phyloP scores from a whole-genome alignment of 164 flowering plant genomes.

The Stephania cephalantha region DNA sequence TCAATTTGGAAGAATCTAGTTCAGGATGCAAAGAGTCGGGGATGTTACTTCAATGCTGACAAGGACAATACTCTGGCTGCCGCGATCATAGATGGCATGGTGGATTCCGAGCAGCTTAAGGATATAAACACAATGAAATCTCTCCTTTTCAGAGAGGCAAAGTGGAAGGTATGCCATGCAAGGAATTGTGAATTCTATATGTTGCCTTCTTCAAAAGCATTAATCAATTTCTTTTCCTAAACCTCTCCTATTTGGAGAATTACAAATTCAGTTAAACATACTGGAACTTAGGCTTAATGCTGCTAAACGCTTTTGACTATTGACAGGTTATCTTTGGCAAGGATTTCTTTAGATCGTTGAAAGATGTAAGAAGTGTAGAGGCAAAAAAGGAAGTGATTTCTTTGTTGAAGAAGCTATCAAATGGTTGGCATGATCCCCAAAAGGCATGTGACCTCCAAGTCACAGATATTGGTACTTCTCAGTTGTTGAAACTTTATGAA shows the following conservation, averaged over 20 bases:
- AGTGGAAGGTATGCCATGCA: constrained; percentile 23
- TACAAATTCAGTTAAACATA: not conserved
- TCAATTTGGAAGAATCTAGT: constrained; percentile 22
- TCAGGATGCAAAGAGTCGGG: constrained; percentile 19
- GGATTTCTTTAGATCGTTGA: constrained; percentile 27
- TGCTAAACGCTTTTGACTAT: not conserved
- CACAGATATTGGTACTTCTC: constrained; percentile 19
- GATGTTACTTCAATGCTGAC: constrained; percentile 17
- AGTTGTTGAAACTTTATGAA: constrained; percentile 23
- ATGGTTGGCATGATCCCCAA: constrained; percentile 33
- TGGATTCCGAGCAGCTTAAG: constrained; percentile 4
- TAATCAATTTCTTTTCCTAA: no score
- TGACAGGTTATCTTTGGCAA: constrained; percentile 31
- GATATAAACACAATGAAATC: constrained; percentile 14
- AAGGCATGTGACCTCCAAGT: constrained; percentile 1
- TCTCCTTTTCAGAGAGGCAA: constrained; percentile 15
- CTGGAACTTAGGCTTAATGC: not conserved
- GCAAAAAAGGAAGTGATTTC: constrained; percentile 22
- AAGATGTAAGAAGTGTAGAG: constrained; percentile 6
- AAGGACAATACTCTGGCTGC: constrained; percentile 9
- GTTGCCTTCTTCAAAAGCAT: no score
- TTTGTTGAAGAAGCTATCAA: constrained; percentile 31
- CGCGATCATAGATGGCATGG: constrained; percentile 3
- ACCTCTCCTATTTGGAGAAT: no score
- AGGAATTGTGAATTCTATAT: not conserved